Conservation (phyloP, 306 rosid genomes). For the Sechiopsis laciniata region DNA sequence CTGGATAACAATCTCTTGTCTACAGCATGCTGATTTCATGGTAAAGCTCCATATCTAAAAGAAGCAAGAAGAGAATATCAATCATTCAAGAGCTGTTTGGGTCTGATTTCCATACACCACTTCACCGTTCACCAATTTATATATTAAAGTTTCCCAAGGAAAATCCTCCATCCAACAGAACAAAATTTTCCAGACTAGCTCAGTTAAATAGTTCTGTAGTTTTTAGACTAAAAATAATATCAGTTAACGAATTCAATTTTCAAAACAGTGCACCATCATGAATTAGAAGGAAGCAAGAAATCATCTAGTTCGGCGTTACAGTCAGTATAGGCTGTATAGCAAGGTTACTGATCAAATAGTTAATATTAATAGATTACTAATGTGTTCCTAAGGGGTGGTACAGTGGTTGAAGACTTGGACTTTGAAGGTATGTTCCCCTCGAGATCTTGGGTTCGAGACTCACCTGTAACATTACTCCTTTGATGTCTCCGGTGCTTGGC, state of each 20-base stretch:
- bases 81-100: neutral
- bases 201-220: neutral
- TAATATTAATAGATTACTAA: neutral
- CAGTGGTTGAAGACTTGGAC: too few species aligned
- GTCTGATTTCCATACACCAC: neutral
- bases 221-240: neutral
- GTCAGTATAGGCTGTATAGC: neutral
- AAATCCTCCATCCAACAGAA: neutral
- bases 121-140: neutral
- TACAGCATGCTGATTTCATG: slow-evolving; percentile 88
- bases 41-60: slow-evolving; percentile 90
- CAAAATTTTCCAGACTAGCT: neutral
- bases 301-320: neutral
- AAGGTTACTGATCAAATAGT: neutral
- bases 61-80: slow-evolving; percentile 19
- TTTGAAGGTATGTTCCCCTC: too few species aligned
- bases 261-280: too few species aligned
- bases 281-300: neutral
- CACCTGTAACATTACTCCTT: too few species aligned
- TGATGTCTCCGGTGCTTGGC: too few species aligned
- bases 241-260: neutral
- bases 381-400: too few species aligned
- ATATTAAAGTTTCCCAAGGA: neutral
- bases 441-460: too few species aligned
- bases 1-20: slow-evolving; percentile 75